These are phyloP conservation scores for Colletotrichum sp. DNA, from an alignment of 2,329 filamentous ascomycete species.

Conservation along the genomic window DNA sequence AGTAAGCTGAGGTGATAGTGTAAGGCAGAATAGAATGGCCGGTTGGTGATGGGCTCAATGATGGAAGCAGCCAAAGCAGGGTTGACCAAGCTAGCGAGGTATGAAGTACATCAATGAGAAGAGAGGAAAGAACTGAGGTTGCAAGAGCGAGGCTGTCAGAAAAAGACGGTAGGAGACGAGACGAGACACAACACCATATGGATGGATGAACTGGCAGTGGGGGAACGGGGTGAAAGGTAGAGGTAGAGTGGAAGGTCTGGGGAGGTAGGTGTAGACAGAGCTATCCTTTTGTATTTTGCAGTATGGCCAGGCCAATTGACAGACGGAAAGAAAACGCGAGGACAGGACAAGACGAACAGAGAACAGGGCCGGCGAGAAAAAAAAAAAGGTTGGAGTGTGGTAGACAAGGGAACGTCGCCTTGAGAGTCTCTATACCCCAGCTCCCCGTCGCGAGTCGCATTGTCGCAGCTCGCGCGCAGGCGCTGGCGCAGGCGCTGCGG, in stretches of 20 bases:
- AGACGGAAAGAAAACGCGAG: conserved; percentile 19
- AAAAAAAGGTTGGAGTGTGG: conserved; percentile 11
- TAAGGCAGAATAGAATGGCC: neutral
- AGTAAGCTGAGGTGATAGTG: neutral
- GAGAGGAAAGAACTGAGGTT: neutral
- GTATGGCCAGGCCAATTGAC: conserved; percentile 5
- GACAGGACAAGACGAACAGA: conserved; percentile 6
- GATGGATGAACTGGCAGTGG: neutral
- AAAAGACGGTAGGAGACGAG: neutral
- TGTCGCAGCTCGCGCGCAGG: neutral
- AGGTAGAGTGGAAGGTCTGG: neutral
- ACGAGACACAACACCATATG: neutral
- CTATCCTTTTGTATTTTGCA: conserved; percentile 16
- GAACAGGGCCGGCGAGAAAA: conserved; percentile 9
- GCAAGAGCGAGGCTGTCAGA: neutral
- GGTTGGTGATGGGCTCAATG: neutral
- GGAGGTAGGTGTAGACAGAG: neutral
- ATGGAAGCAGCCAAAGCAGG: neutral
- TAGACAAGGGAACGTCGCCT: conserved; percentile 23
- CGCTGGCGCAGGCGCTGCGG: neutral
- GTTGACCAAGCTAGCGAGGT: neutral
- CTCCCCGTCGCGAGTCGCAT: neutral
- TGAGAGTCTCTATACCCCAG: conserved; percentile 2
- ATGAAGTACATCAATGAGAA: neutral
- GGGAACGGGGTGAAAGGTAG: neutral